Conservation (phyloP, 2,329 filamentous ascomycete genomes). For the Torrubiellomyces zombiae region DNA sequence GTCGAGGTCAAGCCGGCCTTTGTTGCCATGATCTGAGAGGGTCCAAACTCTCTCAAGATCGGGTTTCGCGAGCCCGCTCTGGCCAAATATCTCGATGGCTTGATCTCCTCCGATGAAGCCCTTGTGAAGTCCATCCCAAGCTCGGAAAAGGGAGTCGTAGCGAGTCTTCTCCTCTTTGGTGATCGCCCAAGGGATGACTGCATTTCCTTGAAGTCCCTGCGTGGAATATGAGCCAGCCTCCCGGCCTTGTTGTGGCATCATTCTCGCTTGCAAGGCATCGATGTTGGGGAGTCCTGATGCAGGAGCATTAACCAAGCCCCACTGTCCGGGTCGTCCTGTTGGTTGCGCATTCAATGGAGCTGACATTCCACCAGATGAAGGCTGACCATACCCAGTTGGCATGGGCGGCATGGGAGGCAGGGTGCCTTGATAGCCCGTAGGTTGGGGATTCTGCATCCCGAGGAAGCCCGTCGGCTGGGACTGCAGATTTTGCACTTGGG, state of each 20-base stretch:
- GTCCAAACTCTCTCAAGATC: conserved; percentile 94
- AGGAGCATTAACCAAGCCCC: conserved; percentile 95
- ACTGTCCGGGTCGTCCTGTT: conserved; percentile 83
- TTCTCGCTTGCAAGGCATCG: conserved; percentile 75
- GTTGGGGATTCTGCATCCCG: conserved; percentile 49
- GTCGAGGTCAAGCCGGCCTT: conserved; percentile 84
- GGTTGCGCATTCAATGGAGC: conserved; percentile 76
- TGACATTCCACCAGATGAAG: conserved; percentile 41
- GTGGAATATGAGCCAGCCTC: conserved; percentile 73
- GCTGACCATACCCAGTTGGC: conserved; percentile 40
- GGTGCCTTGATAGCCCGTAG: conserved; percentile 67
- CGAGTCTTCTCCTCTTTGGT: conserved; percentile 97
- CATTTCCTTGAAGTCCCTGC: conserved; percentile 76
- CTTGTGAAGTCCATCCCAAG: conserved; percentile 90
- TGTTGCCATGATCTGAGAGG: conserved; percentile 81
- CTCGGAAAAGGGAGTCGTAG: conserved; percentile 86
- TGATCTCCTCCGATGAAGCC: conserved; percentile 84
- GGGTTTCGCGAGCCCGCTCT: conserved; percentile 80
- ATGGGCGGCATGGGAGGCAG: conserved; percentile 81
- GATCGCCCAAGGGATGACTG: conserved; percentile 93
- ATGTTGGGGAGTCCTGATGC: conserved; percentile 83
- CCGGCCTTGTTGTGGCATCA: conserved; percentile 93
- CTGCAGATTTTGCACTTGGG: conserved; percentile 43
- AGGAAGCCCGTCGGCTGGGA: conserved; percentile 55
- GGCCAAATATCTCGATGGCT: conserved; percentile 92